Conservation (phyloP, 768 basidiomycete species). For the Suillus variegatus region DNA sequence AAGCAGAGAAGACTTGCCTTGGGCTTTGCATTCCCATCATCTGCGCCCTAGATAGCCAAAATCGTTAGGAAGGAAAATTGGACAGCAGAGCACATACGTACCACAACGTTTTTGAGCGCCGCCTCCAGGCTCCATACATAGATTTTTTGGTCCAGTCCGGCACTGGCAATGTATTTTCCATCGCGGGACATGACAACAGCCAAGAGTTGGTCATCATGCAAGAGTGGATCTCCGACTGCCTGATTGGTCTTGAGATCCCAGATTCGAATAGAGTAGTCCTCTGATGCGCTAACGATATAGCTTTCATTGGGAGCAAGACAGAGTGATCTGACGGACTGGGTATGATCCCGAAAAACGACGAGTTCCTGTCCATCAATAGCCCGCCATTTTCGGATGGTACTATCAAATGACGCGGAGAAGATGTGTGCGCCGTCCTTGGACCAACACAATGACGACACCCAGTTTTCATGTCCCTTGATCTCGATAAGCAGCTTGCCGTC, state of each 20-base stretch:
- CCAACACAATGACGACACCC: neutral
- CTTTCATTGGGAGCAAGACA: neutral
- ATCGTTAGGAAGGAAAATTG: no score
- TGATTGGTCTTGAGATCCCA: neutral
- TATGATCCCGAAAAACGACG: neutral
- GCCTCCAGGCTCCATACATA: constrained; percentile 47
- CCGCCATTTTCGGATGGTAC: neutral
- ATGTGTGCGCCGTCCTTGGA: neutral
- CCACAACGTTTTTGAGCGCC: no score
- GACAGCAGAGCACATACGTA: no score
- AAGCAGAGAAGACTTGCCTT: no score
- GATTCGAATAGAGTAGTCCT: neutral
- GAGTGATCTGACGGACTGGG: neutral
- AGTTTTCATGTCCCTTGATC: neutral
- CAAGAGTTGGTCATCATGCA: constrained; percentile 80
- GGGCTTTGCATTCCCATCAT: no score
- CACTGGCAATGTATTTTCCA: constrained; percentile 78
- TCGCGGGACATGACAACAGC: constrained; percentile 76
- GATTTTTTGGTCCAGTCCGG: constrained; percentile 72
- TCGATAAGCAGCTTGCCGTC: neutral
- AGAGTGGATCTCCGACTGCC: constrained; percentile 40
- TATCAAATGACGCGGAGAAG: neutral
- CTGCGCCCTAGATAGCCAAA: no score
- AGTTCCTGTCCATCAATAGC: neutral
- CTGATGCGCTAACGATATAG: neutral